phyloP scores from a whole-genome alignment of 1,139 yeast genomes.

The Pichia sp. region DNA sequence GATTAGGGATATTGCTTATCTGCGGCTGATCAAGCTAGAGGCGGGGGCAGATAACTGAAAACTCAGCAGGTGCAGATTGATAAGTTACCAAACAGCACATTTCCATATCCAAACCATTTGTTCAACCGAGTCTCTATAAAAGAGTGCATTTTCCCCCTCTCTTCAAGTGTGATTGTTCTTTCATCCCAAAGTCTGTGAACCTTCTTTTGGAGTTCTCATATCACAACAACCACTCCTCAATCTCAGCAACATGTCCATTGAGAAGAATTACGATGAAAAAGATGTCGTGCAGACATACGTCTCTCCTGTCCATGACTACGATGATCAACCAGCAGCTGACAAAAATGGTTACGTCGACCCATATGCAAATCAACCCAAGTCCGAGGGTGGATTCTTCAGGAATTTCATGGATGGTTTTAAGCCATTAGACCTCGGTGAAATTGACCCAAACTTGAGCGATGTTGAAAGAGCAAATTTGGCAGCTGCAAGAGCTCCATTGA shows the following conservation, averaged over 20 bases:
- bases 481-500: slow-evolving; percentile 66
- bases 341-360: slow-evolving; percentile 8
- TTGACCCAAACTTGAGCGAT: slow-evolving; percentile 61
- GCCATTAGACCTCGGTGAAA: slow-evolving; percentile 32
- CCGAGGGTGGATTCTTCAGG: slow-evolving; percentile 12
- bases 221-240: no score
- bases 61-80: no score
- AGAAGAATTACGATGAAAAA: slow-evolving; percentile 19
- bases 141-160: no score
- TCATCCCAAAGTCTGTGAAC: no score
- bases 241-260: slow-evolving; percentile 16
- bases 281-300: slow-evolving; percentile 19
- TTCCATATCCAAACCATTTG: no score
- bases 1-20: no score
- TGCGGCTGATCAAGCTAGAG: no score
- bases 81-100: no score
- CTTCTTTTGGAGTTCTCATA: no score
- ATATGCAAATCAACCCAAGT: slow-evolving; percentile 2
- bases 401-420: slow-evolving; percentile 27
- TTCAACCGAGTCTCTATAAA: no score
- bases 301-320: slow-evolving; percentile 17
- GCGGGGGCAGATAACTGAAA: no score
- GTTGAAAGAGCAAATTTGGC: slow-evolving; percentile 61
- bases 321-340: slow-evolving; percentile 1
- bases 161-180: no score